phyloP scores from a whole-genome alignment of 108 stramenopile species.

The Cyclotella cryptica region DNA sequence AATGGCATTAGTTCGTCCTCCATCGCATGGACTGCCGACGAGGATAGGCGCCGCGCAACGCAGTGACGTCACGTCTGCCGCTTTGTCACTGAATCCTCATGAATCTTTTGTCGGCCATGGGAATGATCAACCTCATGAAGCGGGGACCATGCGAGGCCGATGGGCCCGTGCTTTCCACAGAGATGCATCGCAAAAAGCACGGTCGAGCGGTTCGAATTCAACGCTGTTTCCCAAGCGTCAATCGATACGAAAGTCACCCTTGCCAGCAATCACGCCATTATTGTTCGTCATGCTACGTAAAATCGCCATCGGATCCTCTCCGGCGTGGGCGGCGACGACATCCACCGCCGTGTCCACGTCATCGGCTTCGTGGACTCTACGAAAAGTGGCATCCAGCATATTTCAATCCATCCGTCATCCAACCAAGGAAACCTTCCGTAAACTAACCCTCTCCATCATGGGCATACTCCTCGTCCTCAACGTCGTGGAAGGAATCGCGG shows the following conservation, averaged over 20 bases:
- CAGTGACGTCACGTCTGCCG: too few species aligned
- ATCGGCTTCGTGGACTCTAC: background rate
- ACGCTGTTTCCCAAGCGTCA: background rate
- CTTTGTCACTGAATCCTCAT: too few species aligned
- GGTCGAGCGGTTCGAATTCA: background rate
- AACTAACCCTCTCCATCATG: background rate
- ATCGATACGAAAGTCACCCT: background rate
- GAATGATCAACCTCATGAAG: too few species aligned
- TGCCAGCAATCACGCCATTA: conserved; percentile 7
- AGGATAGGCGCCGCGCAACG: too few species aligned
- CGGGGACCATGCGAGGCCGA: too few species aligned
- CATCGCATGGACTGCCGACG: too few species aligned
- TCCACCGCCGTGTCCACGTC: background rate
- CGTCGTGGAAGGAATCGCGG: conserved; percentile 25
- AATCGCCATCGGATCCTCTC: background rate
- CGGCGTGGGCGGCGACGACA: background rate
- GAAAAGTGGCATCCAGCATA: background rate
- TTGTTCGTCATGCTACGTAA: conserved; percentile 6
- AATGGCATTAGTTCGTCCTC: too few species aligned
- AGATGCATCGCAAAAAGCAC: background rate
- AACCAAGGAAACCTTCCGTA: conserved; percentile 4
- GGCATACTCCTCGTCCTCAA: conserved; percentile 8
- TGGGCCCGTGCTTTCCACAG: too few species aligned
- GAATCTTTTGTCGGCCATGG: too few species aligned
- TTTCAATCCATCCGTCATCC: conserved; percentile 9